Conservation (phyloP, 1,284 basidiomycete genomes). For the Vanrija sp. region DNA sequence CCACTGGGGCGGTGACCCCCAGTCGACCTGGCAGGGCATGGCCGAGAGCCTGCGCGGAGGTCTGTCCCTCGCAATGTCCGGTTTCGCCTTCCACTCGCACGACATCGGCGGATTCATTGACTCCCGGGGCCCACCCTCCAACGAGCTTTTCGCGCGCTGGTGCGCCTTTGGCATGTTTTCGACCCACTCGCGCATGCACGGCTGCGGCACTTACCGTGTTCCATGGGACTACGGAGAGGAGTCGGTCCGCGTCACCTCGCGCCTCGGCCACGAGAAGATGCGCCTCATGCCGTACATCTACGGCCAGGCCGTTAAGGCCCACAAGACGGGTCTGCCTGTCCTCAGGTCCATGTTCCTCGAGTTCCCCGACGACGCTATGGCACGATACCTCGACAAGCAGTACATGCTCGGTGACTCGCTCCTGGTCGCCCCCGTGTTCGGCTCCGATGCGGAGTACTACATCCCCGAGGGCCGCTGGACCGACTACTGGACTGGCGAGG, state of each 20-base stretch:
- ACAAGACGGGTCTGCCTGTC: conserved; percentile 59
- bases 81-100: conserved; percentile 67
- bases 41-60: conserved; percentile 66
- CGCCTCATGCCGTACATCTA: conserved; percentile 71
- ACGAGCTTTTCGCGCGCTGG: conserved; percentile 68
- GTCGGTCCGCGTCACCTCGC: conserved; percentile 62
- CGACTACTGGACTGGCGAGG: conserved; percentile 44
- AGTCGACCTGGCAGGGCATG: conserved; percentile 73
- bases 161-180: conserved; percentile 57
- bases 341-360: conserved; percentile 71
- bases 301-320: conserved; percentile 61
- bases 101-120: conserved; percentile 65
- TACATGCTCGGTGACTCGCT: conserved; percentile 64
- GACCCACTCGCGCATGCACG: conserved; percentile 61
- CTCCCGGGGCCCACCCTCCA: conserved; percentile 48
- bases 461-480: conserved; percentile 68
- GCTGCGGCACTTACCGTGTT: conserved; percentile 66
- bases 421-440: conserved; percentile 69
- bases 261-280: conserved; percentile 63
- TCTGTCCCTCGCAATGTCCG: conserved; percentile 62
- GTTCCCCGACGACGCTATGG: conserved; percentile 63
- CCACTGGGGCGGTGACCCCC: conserved; percentile 70
- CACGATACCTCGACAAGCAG: conserved; percentile 63
- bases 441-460: conserved; percentile 63
- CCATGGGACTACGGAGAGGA: conserved; percentile 72